Evolutionary conservation across 2,329 filamentous ascomycete genomes (phyloP).

Genomic region (Fonsecaea pedrosoi): DNA sequence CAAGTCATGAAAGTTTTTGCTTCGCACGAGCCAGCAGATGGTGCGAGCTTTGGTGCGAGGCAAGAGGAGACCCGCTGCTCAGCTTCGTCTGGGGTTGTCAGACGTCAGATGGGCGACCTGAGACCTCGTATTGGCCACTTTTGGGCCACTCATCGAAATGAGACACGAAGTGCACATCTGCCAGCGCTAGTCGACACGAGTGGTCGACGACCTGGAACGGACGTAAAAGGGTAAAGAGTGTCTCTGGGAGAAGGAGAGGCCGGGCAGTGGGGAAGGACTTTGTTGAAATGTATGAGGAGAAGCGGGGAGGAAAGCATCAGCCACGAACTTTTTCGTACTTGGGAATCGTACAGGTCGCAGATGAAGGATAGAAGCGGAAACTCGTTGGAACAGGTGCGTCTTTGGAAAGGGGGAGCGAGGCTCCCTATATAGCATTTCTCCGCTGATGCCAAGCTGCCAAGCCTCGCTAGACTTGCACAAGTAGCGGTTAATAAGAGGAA

Average conservation of each 20-base stretch:
- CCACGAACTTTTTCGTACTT: background rate
- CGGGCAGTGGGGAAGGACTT: background rate
- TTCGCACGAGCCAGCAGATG: background rate
- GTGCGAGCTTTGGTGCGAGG: background rate
- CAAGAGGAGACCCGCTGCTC: background rate
- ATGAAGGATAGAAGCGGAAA: conserved; percentile 2
- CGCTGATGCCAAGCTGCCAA: background rate
- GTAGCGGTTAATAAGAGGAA: too few species aligned
- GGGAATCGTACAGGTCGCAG: too few species aligned
- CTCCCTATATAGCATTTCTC: conserved; percentile 4
- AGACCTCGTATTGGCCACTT: background rate
- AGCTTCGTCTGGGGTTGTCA: background rate
- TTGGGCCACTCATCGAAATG: background rate
- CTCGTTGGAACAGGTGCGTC: conserved; percentile 8
- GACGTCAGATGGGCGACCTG: background rate
- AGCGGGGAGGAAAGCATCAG: background rate
- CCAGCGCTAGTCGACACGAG: background rate
- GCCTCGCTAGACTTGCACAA: background rate
- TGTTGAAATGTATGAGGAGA: background rate
- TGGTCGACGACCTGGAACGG: background rate
- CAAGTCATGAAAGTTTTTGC: background rate
- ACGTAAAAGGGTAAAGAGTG: background rate
- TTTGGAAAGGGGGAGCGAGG: conserved; percentile 18
- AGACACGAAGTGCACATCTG: background rate
- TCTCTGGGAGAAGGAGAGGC: background rate